These are phyloP conservation scores for Hanseniaspora nectarophila DNA, from an alignment of 805 yeast species.

Conservation along the genomic window DNA sequence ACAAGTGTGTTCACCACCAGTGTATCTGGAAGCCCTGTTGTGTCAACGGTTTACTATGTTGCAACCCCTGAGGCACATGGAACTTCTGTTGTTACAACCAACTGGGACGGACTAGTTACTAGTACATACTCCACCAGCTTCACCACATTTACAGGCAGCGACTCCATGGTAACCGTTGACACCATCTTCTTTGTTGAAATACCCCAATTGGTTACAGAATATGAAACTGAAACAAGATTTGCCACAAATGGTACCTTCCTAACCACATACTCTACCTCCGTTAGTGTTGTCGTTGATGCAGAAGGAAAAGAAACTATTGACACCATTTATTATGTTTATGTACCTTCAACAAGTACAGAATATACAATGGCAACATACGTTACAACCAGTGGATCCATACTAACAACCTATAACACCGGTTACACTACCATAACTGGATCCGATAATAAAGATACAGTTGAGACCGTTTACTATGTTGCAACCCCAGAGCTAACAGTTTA, in stretches of 20 bases:
- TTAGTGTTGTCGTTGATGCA: neutral
- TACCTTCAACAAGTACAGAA: neutral
- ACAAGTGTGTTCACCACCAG: neutral
- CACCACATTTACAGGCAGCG: neutral
- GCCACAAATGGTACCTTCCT: neutral
- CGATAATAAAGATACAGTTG: neutral
- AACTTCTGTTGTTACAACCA: neutral
- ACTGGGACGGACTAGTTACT: neutral
- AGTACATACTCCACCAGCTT: neutral
- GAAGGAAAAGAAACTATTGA: neutral
- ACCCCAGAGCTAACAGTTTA: neutral
- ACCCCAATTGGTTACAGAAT: neutral
- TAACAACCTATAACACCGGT: neutral
- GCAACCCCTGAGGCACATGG: slow-evolving; percentile 1
- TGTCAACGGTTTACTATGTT: neutral
- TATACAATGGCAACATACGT: neutral
- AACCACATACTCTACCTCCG: neutral
- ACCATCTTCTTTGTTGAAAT: neutral
- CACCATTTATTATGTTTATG: neutral
- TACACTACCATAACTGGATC: neutral
- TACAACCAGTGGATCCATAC: neutral
- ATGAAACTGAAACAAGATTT: neutral
- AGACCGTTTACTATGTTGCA: neutral
- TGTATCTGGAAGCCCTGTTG: neutral
- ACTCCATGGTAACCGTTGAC: neutral